A percentile compares a stretch with the other conserved stretches of the same genome.
These are phyloP conservation scores for Huntiella bhutanensis DNA, from an alignment of 2,329 filamentous ascomycete species.

Conservation along the genomic window DNA sequence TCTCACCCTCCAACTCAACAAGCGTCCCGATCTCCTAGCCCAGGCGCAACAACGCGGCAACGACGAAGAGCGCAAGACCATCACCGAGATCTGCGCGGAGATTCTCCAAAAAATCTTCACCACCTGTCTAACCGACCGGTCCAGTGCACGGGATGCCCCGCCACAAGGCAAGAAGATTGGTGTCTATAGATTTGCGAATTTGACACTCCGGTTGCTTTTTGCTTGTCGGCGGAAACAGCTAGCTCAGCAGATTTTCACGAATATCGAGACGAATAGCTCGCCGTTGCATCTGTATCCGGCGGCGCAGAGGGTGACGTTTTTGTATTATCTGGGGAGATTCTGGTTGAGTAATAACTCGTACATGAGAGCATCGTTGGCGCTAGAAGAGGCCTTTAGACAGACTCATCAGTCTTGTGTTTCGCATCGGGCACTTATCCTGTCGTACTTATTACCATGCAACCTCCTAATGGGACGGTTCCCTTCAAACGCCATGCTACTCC, in stretches of 20 bases:
- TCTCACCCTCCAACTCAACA: slow-evolving; percentile 69
- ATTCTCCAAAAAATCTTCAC: slow-evolving; percentile 82
- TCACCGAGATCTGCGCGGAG: slow-evolving; percentile 76
- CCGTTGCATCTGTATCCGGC: slow-evolving; percentile 68
- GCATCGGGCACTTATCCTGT: slow-evolving; percentile 64
- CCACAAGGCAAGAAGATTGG: slow-evolving; percentile 73
- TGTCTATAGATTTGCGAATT: slow-evolving; percentile 81
- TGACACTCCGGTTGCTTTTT: slow-evolving; percentile 75
- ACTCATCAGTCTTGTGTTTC: slow-evolving; percentile 39
- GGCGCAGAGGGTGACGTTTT: slow-evolving; percentile 72
- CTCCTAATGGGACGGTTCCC: slow-evolving; percentile 74
- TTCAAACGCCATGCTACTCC: slow-evolving; percentile 41
- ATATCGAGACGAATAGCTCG: slow-evolving; percentile 67
- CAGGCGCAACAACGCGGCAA: slow-evolving; percentile 19
- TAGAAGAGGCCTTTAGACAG: slow-evolving; percentile 66
- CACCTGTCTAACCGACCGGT: slow-evolving; percentile 68
- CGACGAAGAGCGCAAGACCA: slow-evolving; percentile 51
- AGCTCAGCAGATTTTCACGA: slow-evolving; percentile 74
- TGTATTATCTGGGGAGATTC: slow-evolving; percentile 87
- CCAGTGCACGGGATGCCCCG: slow-evolving; percentile 42
- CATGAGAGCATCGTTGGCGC: slow-evolving; percentile 51
- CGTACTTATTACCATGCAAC: slow-evolving; percentile 67
- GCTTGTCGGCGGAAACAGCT: slow-evolving; percentile 68
- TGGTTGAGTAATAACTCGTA: slow-evolving; percentile 74
- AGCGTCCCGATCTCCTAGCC: slow-evolving; percentile 54